Conservation (phyloP, 2,329 filamentous ascomycete genomes). For the Phoma sp. region DNA sequence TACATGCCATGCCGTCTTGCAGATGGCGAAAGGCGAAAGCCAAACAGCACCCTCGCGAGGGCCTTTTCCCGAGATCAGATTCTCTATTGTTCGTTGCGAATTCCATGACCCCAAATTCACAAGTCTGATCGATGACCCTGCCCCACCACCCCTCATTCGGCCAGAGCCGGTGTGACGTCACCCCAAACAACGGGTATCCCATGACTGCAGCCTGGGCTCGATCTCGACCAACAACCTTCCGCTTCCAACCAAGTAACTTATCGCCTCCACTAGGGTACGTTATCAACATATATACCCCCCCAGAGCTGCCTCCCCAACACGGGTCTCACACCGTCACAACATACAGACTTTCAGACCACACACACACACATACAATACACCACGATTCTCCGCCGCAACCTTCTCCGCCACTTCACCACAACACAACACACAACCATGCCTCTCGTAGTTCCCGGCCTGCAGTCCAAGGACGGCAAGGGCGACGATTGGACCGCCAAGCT, state of each 20-base stretch:
- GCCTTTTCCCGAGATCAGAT: too few species aligned
- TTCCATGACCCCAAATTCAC: too few species aligned
- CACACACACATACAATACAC: neutral
- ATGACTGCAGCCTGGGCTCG: slow-evolving; percentile 22
- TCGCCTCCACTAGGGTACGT: slow-evolving; percentile 16
- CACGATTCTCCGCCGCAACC: slow-evolving; percentile 6
- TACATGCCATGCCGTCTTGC: too few species aligned
- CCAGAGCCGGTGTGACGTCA: slow-evolving; percentile 25
- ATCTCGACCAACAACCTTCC: slow-evolving; percentile 17
- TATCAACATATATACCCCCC: slow-evolving; percentile 20
- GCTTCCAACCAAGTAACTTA: slow-evolving; percentile 22
- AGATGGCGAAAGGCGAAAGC: too few species aligned
- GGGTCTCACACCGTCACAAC: slow-evolving; percentile 1
- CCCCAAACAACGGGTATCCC: slow-evolving; percentile 6
- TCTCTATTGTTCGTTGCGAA: too few species aligned
- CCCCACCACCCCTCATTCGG: slow-evolving; percentile 16
- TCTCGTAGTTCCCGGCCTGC: slow-evolving; percentile 57
- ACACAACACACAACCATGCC: slow-evolving; percentile 49
- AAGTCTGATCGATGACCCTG: neutral
- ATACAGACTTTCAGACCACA: neutral
- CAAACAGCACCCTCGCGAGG: too few species aligned
- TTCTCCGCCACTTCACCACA: slow-evolving; percentile 1
- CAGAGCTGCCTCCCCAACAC: neutral
- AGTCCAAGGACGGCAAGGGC: slow-evolving; percentile 45
- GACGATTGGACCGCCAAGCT: slow-evolving; percentile 57